Base-by-base conservation (phyloP, 2,329 filamentous ascomycete genomes). In the Penicillium crustosum region DNA sequence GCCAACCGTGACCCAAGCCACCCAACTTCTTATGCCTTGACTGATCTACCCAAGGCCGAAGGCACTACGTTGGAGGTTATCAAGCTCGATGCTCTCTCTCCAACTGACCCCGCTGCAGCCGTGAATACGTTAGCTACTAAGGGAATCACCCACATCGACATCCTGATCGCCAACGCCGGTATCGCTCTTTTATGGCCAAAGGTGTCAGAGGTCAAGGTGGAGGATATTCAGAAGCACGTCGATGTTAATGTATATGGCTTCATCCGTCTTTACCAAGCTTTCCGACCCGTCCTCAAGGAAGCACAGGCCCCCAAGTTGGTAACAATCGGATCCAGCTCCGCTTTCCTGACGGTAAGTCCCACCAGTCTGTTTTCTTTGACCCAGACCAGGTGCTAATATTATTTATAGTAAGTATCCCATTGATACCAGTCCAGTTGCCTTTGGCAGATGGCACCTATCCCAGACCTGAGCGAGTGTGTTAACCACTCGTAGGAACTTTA, bases 121-220 rank as follows among this genome's bases (percentile, higher is more conserved):
- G 41, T 27, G 8, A 12, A 27, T 2, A 9, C 23, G 1, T n/a
- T 44, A 27, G 15, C 15, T 6, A 8, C 23, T 7, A 44, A 27
- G 8, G 23, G 41, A 44, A 27, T 27, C 8, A 27, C 23, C 4
- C 41, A 27, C 4, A 12, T 44, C 23, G 41, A 44, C 5, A 27
- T 44, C 15, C 15, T 44, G 13, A 5, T 44, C 15, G 41, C 41
- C 23, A 44, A 44, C 8, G 41, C 41, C 17, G 41, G 23, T n/a
- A 44, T 44, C 15, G 41, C 23, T 44, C 41, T 44, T 27, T 44
- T 23, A 12, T 44, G 41, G 41, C 41, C 41, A 12, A 44, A 27
- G 41, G 41, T 44, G 9, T 27, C 41, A 6, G 41, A 44, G 4
- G 41, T 44, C 8, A 27, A 27, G 15, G 23, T 44, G 0, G 15